These are phyloP conservation scores for Amanita exitialis DNA, from an alignment of 768 basidiomycete species.

Conservation along the genomic window DNA sequence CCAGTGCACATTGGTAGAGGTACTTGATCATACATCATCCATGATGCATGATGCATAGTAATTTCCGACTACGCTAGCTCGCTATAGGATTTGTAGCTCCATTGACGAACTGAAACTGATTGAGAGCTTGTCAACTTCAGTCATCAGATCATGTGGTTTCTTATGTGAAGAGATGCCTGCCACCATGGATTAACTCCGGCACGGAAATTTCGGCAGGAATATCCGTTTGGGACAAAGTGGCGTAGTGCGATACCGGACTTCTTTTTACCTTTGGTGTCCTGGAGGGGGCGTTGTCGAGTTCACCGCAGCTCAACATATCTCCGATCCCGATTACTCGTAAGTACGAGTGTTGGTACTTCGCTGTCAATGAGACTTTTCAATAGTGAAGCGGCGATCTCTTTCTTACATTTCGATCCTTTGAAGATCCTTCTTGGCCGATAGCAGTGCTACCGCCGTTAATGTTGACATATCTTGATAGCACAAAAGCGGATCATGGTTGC, in stretches of 20 bases:
- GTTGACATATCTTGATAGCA: neutral
- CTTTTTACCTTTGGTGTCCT: neutral
- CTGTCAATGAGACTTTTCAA: neutral
- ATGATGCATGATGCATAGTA: neutral
- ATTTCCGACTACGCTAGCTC: neutral
- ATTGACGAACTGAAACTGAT: neutral
- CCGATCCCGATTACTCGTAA: neutral
- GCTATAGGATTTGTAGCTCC: neutral
- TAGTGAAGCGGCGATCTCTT: neutral
- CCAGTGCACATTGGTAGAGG: neutral
- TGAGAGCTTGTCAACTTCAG: neutral
- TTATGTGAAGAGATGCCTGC: neutral
- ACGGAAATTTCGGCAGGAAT: neutral
- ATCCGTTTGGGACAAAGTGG: neutral
- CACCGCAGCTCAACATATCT: neutral
- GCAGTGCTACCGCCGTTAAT: neutral
- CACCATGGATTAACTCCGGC: neutral
- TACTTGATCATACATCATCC: neutral
- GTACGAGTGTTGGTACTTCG: neutral
- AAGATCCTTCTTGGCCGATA: neutral
- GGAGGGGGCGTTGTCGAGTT: neutral
- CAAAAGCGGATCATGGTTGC: neutral
- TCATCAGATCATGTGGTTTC: neutral
- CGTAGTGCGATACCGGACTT: neutral
- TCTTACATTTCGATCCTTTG: neutral